Evolutionary conservation across 345 rosid genomes (phyloP).

Genomic region (Melastoma malabathricum): DNA sequence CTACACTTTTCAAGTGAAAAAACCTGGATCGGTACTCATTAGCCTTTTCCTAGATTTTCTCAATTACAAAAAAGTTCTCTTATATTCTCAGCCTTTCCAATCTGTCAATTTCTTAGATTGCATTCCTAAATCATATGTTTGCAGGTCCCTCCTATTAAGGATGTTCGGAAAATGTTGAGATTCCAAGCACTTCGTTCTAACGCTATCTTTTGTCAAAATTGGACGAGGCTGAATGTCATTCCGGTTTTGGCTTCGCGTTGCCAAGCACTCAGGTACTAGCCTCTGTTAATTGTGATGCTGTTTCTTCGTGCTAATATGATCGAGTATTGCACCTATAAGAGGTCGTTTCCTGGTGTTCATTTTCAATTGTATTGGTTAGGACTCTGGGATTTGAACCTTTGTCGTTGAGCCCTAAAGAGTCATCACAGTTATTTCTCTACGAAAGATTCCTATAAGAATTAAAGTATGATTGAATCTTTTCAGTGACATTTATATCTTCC

Average conservation of each 20-base stretch:
- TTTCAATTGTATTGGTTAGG: no score
- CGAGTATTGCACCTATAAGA: neutral
- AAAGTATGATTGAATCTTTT: no score
- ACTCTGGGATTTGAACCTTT: no score
- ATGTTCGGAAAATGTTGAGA: conserved; percentile 69
- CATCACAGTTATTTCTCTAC: no score
- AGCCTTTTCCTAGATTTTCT: neutral
- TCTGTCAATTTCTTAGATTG: conserved; percentile 1
- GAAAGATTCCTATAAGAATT: no score
- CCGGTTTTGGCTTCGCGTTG: conserved; percentile 81
- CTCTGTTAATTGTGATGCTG: neutral
- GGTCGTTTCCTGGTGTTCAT: no score
- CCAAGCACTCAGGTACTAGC: conserved; percentile 72
- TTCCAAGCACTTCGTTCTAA: conserved; percentile 88
- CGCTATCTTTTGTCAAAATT: conserved; percentile 70
- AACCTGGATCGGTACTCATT: conserved; percentile 44
- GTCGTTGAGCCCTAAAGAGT: no score
- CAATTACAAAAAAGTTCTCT: neutral
- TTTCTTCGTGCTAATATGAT: no score
- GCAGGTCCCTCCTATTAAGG: conserved; percentile 76
- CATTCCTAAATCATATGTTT: neutral
- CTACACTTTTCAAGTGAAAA: conserved; percentile 56
- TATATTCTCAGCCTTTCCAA: neutral
- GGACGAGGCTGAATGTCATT: conserved; percentile 62
- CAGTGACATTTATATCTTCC: no score